A percentile compares a stretch with the other conserved stretches of the same genome.
Evolutionary conservation across 2,329 filamentous ascomycete species (phyloP).

Genomic region (Aspergillus thermomutatus): DNA sequence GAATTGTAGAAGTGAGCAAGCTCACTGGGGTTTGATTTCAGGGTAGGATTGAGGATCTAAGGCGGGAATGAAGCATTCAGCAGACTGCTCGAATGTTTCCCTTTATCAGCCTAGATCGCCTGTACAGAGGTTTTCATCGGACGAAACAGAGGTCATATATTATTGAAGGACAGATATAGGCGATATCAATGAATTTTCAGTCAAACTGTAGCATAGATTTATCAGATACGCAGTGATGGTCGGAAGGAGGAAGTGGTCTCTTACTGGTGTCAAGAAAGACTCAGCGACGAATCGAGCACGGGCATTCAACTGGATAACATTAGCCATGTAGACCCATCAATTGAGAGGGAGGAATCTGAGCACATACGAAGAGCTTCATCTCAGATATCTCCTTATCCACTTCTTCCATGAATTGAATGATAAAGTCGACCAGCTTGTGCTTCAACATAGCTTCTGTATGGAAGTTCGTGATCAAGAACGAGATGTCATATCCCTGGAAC

Average conservation of each 20-base stretch:
- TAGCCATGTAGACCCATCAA: slow-evolving; percentile 15
- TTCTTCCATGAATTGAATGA: slow-evolving; percentile 99
- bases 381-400: slow-evolving; percentile 99
- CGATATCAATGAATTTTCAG: slow-evolving; percentile 9
- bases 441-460: slow-evolving; percentile 99
- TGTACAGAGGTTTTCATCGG: slow-evolving; percentile 19
- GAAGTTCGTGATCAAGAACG: slow-evolving; percentile 97
- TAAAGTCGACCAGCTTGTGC: slow-evolving; percentile 98
- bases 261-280: slow-evolving; percentile 91
- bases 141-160: slow-evolving; percentile 15
- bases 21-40: slow-evolving; percentile 4
- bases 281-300: slow-evolving; percentile 96
- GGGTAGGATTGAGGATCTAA: slow-evolving; percentile 8
- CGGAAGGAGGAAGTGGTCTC: slow-evolving; percentile 16
- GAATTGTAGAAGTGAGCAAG: neutral
- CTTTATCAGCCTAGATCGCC: slow-evolving; percentile 23
- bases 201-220: slow-evolving; percentile 21
- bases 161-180: slow-evolving; percentile 15
- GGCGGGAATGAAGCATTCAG: slow-evolving; percentile 11
- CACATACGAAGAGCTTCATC: slow-evolving; percentile 96
- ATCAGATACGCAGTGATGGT: slow-evolving; percentile 24
- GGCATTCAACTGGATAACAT: slow-evolving; percentile 72
- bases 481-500: slow-evolving; percentile 88
- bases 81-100: slow-evolving; percentile 8
- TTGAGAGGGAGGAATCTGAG: neutral